phyloP scores from a whole-genome alignment of 1,139 yeast genomes.

The Sugiyamaella castrensis region DNA sequence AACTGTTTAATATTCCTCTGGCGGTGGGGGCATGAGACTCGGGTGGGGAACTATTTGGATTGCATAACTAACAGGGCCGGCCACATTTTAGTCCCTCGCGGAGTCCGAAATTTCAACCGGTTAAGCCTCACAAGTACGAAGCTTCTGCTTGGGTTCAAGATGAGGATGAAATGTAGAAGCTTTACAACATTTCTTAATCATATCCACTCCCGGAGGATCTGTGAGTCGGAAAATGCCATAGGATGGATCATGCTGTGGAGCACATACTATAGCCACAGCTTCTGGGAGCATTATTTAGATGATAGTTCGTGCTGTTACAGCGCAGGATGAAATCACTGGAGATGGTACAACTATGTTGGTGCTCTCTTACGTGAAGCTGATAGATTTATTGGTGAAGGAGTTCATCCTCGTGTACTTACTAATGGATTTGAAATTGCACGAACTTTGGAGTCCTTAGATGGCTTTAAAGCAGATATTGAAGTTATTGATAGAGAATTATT shows the following conservation, averaged over 20 bases:
- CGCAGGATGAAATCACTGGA: constrained; percentile 98
- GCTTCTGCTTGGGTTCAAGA: constrained; percentile 44
- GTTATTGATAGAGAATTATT: constrained; percentile 78
- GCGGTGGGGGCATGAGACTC: no score
- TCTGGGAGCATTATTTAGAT: constrained; percentile 71
- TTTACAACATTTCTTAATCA: constrained; percentile 47
- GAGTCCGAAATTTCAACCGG: no score
- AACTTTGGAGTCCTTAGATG: constrained; percentile 64
- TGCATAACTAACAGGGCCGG: no score
- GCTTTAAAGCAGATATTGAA: constrained; percentile 45
- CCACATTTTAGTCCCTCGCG: no score
- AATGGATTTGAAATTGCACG: constrained; percentile 95
- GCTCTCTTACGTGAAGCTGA: constrained; percentile 94
- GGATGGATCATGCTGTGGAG: constrained; percentile 49
- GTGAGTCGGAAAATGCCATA: constrained; percentile 57
- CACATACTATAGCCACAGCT: constrained; percentile 60
- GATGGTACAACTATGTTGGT: constrained; percentile 99
- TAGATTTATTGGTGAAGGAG: constrained; percentile 86
- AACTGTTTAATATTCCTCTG: no score
- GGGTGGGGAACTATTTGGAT: no score
- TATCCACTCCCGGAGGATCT: constrained; percentile 58
- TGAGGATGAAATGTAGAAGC: constrained; percentile 56
- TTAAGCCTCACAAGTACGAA: no score
- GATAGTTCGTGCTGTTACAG: constrained; percentile 97
- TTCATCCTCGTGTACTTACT: constrained; percentile 90